These are phyloP conservation scores for Claviceps sorghi DNA, from an alignment of 2,329 filamentous ascomycete species.

Conservation along the genomic window DNA sequence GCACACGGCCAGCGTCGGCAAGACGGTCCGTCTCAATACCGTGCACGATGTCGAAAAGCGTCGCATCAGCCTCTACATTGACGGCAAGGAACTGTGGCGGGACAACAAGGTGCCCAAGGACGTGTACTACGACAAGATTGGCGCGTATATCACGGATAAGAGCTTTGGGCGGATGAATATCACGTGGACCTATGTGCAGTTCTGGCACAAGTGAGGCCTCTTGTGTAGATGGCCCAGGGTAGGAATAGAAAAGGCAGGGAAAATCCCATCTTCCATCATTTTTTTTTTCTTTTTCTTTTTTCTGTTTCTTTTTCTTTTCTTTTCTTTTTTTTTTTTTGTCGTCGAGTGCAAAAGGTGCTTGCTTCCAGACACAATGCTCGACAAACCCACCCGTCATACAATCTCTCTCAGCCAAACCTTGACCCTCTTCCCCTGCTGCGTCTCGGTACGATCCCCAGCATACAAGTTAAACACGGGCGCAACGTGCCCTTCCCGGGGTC, in stretches of 20 bases:
- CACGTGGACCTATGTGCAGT: conserved; percentile 10
- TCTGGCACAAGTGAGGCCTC: conserved; percentile 9
- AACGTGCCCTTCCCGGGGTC: conserved; percentile 10
- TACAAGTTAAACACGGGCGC: conserved; percentile 11
- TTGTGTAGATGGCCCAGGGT: no score
- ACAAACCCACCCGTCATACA: no score
- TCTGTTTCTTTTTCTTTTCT: no score
- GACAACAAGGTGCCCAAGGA: conserved; percentile 10
- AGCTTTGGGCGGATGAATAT: conserved; percentile 10
- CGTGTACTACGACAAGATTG: conserved; percentile 14
- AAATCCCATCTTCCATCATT: no score
- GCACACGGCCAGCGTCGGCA: conserved; percentile 8
- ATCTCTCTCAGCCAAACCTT: conserved; percentile 10
- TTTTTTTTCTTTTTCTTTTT: no score
- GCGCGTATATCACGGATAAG: conserved; percentile 12
- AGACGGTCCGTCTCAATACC: conserved; percentile 12
- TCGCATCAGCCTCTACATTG: conserved; percentile 12
- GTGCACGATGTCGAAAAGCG: conserved; percentile 10
- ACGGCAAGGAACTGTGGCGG: conserved; percentile 10
- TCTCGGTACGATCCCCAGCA: conserved; percentile 10
- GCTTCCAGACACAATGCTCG: no score
- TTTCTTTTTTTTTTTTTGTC: no score
- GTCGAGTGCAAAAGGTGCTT: no score
- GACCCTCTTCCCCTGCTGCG: conserved; percentile 10
- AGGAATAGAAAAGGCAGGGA: no score